Base-by-base conservation (phyloP, 2,329 filamentous ascomycete genomes). In the Leptographium lundbergii region DNA sequence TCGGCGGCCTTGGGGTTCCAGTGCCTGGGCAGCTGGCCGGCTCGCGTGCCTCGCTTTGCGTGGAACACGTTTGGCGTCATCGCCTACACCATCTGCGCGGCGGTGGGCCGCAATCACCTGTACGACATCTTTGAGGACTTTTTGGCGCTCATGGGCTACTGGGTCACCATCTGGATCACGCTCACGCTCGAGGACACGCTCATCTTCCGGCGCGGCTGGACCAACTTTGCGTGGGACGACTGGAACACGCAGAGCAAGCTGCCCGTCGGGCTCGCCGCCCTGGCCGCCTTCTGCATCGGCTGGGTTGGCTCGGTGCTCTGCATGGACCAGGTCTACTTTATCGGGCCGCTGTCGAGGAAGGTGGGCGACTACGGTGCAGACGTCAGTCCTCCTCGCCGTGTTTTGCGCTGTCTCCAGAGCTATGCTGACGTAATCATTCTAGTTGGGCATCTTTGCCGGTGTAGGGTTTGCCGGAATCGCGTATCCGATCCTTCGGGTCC, bases 291-390 rank as follows among this genome's bases (percentile, higher is more conserved):
- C 64, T 68, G 84, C 47, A 66, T 87, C 17, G 84, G 85, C 3
- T 87, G 84, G 84, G 76, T 75, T 4, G 84, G 84, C 10, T 79
- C 82, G 0, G 78, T 88, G 32, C 67, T 87, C 53, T 84, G 78
- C 61, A 88, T 88, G 85, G 81, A 81, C 25, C 84, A 89, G 71
- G 79, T 81, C 4, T 88, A 84, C 79, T 88, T 85, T 68, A 78
- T 82, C 61, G 85, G 85, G 1, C 85, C 84, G 9, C 58, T 69
- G 50, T 65, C 67, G 34, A 36, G 53, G 6, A 59, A 65, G 57
- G 47, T 65, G 19, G 63, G 64, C 0, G 66, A 64, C 1, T 42
- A 55, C 19, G 60, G 63, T 29, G 67, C 67, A 42, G 61, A 62
- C 57, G 60, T 61, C 13, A 53, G 60, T 55, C 10, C 34, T 51